Evolutionary conservation across 495 filamentous ascomycete species (phyloP).

Genomic region (Glutinoglossum americanum): DNA sequence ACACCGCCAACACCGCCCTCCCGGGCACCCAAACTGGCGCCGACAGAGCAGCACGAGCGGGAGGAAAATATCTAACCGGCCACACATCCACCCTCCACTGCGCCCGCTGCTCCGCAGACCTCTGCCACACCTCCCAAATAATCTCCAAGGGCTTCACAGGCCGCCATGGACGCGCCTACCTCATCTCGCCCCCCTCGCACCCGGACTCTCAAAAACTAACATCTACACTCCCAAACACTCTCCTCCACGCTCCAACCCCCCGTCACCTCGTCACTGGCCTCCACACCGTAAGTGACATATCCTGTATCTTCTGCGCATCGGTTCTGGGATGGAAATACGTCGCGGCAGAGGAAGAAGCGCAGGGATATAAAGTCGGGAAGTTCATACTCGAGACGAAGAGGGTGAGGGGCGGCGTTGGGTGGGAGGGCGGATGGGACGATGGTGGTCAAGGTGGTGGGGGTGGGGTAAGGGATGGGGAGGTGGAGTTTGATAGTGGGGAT

Average conservation of each 20-base stretch:
- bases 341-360: slow-evolving; percentile 53
- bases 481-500: slow-evolving; percentile 77
- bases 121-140: slow-evolving; percentile 58
- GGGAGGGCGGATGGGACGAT: slow-evolving; percentile 32
- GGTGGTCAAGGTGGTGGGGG: neutral
- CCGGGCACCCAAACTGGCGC: neutral
- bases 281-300: slow-evolving; percentile 41
- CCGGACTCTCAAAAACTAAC: too few species aligned
- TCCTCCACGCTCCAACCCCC: slow-evolving; percentile 37
- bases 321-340: slow-evolving; percentile 91
- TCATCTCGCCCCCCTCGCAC: slow-evolving; percentile 34
- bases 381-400: slow-evolving; percentile 82
- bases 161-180: slow-evolving; percentile 81
- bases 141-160: slow-evolving; percentile 85
- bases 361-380: slow-evolving; percentile 87
- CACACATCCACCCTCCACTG: slow-evolving; percentile 48
- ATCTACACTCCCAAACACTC: slow-evolving; percentile 31
- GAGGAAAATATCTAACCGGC: slow-evolving; percentile 19
- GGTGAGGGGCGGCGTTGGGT: slow-evolving; percentile 39
- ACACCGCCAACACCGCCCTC: too few species aligned
- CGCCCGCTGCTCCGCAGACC: slow-evolving; percentile 45
- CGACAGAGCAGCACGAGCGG: neutral
- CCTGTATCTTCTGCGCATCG: slow-evolving; percentile 38
- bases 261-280: slow-evolving; percentile 59
- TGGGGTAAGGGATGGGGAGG: slow-evolving; percentile 11